A percentile compares a stretch with the other conserved stretches of the same genome.
Conservation (phyloP, 2,329 filamentous ascomycete species). For the Xylaria polymorpha region DNA sequence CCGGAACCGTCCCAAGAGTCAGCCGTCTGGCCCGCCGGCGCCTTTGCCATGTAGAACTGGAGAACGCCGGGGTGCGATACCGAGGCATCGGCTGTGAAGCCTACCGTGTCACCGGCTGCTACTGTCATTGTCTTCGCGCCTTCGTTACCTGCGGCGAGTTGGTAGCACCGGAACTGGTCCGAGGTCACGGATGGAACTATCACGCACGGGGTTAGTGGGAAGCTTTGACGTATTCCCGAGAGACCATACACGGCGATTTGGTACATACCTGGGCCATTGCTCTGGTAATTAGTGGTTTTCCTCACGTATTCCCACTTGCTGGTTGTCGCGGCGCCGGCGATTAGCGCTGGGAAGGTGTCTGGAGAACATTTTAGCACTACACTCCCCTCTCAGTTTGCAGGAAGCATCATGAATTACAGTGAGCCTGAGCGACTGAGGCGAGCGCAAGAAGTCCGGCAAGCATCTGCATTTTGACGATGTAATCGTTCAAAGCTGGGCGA, state of each 20-base stretch:
- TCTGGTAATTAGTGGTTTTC: constrained; percentile 62
- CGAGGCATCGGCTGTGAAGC: constrained; percentile 57
- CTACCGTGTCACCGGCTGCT: constrained; percentile 57
- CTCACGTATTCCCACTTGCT: constrained; percentile 61
- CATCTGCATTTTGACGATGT: constrained; percentile 43
- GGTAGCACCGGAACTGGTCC: constrained; percentile 63
- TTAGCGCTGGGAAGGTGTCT: constrained; percentile 58
- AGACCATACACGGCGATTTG: background rate
- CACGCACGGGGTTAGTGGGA: constrained; percentile 24
- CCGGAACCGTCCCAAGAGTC: constrained; percentile 54
- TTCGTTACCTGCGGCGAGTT: constrained; percentile 55
- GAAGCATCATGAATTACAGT: constrained; percentile 51
- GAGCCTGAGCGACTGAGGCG: constrained; percentile 50
- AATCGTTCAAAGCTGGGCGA: background rate
- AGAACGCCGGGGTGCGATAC: constrained; percentile 58
- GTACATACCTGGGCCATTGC: constrained; percentile 55
- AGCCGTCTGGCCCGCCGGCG: constrained; percentile 53
- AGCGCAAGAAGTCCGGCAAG: constrained; percentile 44
- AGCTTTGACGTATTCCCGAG: background rate
- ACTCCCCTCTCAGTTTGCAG: background rate
- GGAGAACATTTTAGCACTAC: constrained; percentile 25
- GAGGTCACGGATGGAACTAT: constrained; percentile 60
- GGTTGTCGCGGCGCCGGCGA: constrained; percentile 49
- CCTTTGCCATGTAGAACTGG: constrained; percentile 56
- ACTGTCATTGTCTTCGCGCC: constrained; percentile 57